A percentile compares a stretch with the other conserved stretches of the same genome.
Evolutionary conservation across 179 eudicot species (phyloP).

Genomic region (Actinidia chinensis): DNA sequence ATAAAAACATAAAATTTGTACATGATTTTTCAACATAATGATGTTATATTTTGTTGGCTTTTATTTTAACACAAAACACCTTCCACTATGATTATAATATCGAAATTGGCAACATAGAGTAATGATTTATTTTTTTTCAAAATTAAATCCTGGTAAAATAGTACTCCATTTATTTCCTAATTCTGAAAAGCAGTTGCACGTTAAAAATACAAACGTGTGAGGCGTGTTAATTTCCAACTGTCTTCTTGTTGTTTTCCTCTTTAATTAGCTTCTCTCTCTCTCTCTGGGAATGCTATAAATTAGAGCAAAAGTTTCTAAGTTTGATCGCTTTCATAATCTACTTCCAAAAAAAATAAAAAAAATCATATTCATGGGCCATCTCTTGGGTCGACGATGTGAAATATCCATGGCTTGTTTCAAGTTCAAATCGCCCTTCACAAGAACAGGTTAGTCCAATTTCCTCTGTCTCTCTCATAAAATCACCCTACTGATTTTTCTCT

Average conservation of each 20-base stretch:
- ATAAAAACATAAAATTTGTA: too few species aligned
- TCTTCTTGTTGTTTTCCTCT: conserved; percentile 36
- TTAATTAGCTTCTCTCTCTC: conserved; percentile 28
- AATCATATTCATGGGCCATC: too few species aligned
- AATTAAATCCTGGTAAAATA: too few species aligned
- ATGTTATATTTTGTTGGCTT: too few species aligned
- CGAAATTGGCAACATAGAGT: too few species aligned
- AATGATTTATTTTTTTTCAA: too few species aligned
- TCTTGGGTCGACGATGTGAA: too few species aligned
- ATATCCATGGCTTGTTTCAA: conserved; percentile 32
- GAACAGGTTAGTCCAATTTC: conserved; percentile 29
- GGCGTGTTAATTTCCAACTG: conserved; percentile 22
- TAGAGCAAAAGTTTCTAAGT: neutral
- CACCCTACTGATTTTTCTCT: neutral
- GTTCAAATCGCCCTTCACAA: conserved; percentile 30
- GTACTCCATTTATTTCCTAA: too few species aligned
- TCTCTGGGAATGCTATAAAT: neutral
- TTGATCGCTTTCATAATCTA: conserved; percentile 12
- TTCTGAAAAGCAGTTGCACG: too few species aligned
- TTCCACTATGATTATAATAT: too few species aligned
- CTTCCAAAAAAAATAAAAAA: neutral
- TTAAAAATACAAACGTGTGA: conserved; percentile 22
- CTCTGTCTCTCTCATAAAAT: neutral
- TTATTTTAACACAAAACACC: too few species aligned
- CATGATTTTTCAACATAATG: too few species aligned